These are phyloP conservation scores for Triangularia setosa DNA, from an alignment of 2,329 filamentous ascomycete genomes.

Conservation along the genomic window DNA sequence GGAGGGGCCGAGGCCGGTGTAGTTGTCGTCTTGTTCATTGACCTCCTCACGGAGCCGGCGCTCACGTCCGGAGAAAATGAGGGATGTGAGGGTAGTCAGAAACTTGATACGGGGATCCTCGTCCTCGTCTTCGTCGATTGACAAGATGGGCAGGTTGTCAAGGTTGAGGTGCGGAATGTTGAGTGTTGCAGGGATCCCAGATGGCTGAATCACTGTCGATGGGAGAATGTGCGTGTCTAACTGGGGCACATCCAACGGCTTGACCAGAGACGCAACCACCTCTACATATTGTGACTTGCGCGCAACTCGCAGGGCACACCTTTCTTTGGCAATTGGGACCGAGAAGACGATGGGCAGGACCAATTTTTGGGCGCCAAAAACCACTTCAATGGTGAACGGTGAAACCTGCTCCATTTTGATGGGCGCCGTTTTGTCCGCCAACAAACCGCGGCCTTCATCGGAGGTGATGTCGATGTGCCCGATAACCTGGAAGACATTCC, in stretches of 20 bases:
- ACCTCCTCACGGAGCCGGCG: slow-evolving; percentile 32
- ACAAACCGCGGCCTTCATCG: slow-evolving; percentile 33
- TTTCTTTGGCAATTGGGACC: slow-evolving; percentile 35
- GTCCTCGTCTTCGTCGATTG: slow-evolving; percentile 28
- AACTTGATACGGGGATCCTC: slow-evolving; percentile 35
- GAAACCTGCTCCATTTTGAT: slow-evolving; percentile 37
- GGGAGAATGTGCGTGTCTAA: slow-evolving; percentile 38
- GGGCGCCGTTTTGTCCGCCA: slow-evolving; percentile 34
- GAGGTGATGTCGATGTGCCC: slow-evolving; percentile 39
- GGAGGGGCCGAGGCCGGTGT: background rate
- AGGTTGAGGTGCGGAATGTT: slow-evolving; percentile 43
- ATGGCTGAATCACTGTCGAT: slow-evolving; percentile 24
- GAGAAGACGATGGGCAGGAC: slow-evolving; percentile 38
- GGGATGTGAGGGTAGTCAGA: slow-evolving; percentile 37
- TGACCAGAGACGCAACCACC: slow-evolving; percentile 36
- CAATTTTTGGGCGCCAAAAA: slow-evolving; percentile 34
- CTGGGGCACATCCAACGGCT: slow-evolving; percentile 22
- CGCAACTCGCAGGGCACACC: slow-evolving; percentile 39
- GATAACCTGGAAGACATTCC: slow-evolving; percentile 29
- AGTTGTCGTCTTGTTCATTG: background rate
- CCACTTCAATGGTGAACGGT: slow-evolving; percentile 40
- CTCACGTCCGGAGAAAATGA: slow-evolving; percentile 42
- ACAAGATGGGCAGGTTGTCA: slow-evolving; percentile 41
- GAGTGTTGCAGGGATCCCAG: slow-evolving; percentile 33
- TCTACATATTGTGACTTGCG: slow-evolving; percentile 44